Evolutionary conservation across 768 basidiomycete genomes (phyloP).

Genomic region (Boletus sp.): DNA sequence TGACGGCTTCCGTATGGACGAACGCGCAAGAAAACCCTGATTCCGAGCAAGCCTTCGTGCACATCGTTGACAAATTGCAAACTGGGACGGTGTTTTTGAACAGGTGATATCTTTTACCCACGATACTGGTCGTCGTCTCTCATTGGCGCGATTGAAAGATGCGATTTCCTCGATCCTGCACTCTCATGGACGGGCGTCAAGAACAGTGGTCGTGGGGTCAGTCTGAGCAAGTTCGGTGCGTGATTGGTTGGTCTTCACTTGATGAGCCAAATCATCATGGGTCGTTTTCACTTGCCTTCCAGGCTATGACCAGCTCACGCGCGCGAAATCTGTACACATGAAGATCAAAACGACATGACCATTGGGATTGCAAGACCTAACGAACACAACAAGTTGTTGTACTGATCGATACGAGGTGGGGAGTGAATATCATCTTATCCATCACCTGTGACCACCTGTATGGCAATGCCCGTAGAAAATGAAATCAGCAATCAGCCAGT

Average conservation of each 20-base stretch:
- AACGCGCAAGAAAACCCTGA: slow-evolving; percentile 53
- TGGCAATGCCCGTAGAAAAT: neutral
- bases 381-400: neutral
- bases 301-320: slow-evolving; percentile 86
- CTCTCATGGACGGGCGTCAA: slow-evolving; percentile 95
- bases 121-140: neutral
- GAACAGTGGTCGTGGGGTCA: slow-evolving; percentile 87
- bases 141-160: slow-evolving; percentile 39
- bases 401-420: neutral
- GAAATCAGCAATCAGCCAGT: slow-evolving; percentile 1
- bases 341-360: slow-evolving; percentile 55
- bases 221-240: slow-evolving; percentile 85
- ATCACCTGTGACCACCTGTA: neutral
- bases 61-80: slow-evolving; percentile 63
- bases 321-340: slow-evolving; percentile 80
- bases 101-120: slow-evolving; percentile 39
- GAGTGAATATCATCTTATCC: neutral
- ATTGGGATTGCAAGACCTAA: too few species aligned
- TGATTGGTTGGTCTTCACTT: neutral
- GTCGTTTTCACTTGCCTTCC: neutral
- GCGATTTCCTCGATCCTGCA: slow-evolving; percentile 90
- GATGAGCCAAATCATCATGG: slow-evolving; percentile 1
- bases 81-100: slow-evolving; percentile 95
- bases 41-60: slow-evolving; percentile 68
- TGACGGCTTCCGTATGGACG: slow-evolving; percentile 96